These are phyloP conservation scores for Cutaneotrichosporon cutaneum DNA, from an alignment of 1,284 basidiomycete species.

Conservation along the genomic window DNA sequence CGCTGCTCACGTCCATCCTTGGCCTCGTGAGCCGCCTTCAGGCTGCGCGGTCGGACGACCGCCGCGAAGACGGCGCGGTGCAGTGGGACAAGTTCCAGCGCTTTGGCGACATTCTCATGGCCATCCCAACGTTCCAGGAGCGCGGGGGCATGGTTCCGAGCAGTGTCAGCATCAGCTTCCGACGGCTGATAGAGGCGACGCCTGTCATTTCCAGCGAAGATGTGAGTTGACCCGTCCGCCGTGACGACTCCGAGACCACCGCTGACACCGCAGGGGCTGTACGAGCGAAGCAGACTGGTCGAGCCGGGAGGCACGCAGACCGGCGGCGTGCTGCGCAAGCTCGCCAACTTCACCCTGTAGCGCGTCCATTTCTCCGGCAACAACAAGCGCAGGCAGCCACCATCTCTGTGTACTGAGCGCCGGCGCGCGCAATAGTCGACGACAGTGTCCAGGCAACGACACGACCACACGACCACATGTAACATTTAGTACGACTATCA, in stretches of 20 bases:
- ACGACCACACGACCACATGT: conserved; percentile 1
- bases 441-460: not conserved
- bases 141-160: conserved; percentile 33
- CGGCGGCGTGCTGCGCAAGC: conserved; percentile 25
- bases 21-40: conserved; percentile 41
- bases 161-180: conserved; percentile 27
- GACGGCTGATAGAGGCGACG: conserved; percentile 38
- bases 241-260: not conserved
- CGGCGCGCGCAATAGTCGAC: not conserved
- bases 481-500: conserved; percentile 3
- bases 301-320: conserved; percentile 25
- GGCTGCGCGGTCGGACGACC: conserved; percentile 38
- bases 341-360: conserved; percentile 22
- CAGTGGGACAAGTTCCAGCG: conserved; percentile 48
- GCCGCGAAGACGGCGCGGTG: conserved; percentile 33
- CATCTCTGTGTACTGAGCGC: too few species aligned
- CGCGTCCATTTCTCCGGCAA: too few species aligned
- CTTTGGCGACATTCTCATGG: conserved; percentile 41
- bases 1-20: conserved; percentile 43
- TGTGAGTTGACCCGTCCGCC: conserved; percentile 36
- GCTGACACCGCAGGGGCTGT: conserved; percentile 33
- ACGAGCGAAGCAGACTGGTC: conserved; percentile 33
- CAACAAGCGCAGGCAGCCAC: too few species aligned
- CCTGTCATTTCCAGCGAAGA: conserved; percentile 43
- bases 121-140: conserved; percentile 43